Conservation (phyloP, 768 basidiomycete genomes). For the Xerocomellus chrysenteron region DNA sequence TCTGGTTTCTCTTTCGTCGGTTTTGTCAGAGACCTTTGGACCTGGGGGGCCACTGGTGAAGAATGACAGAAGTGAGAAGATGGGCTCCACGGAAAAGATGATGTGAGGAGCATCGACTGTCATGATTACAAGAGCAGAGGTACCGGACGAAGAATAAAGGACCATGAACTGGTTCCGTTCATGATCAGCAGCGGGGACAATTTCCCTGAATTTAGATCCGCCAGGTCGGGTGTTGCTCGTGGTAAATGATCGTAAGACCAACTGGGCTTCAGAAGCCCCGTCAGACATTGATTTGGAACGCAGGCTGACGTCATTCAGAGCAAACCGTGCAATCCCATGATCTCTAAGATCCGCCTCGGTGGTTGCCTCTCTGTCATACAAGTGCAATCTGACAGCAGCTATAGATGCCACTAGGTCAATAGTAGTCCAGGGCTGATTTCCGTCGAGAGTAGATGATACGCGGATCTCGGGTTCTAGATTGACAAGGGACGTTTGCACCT, state of each 20-base stretch:
- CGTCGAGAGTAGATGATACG: slow-evolving; percentile 19
- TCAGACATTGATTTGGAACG: slow-evolving; percentile 81
- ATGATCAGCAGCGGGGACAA: slow-evolving; percentile 89
- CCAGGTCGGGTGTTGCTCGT: slow-evolving; percentile 87
- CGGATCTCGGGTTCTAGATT: slow-evolving; percentile 58
- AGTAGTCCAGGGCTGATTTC: slow-evolving; percentile 52
- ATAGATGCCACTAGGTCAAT: slow-evolving; percentile 75
- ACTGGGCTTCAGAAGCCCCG: slow-evolving; percentile 82
- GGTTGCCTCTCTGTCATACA: slow-evolving; percentile 72
- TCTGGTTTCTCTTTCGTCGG: slow-evolving; percentile 11
- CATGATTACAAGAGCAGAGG: slow-evolving; percentile 70
- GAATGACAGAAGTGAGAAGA: slow-evolving; percentile 87
- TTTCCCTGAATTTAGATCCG: slow-evolving; percentile 84
- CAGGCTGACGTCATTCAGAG: slow-evolving; percentile 74
- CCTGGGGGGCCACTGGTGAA: slow-evolving; percentile 58
- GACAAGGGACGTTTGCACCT: slow-evolving; percentile 8
- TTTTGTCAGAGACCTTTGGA: slow-evolving; percentile 12
- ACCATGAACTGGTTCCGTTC: slow-evolving; percentile 92
- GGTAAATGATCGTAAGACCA: slow-evolving; percentile 87
- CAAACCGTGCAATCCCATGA: slow-evolving; percentile 83
- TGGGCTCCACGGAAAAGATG: slow-evolving; percentile 88
- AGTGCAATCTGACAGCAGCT: slow-evolving; percentile 72
- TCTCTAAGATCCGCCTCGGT: slow-evolving; percentile 59
- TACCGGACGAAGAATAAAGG: slow-evolving; percentile 75
- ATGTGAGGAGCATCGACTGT: slow-evolving; percentile 91